phyloP scores from a whole-genome alignment of 805 yeast species.

The Kazachstania kunashirensis region DNA sequence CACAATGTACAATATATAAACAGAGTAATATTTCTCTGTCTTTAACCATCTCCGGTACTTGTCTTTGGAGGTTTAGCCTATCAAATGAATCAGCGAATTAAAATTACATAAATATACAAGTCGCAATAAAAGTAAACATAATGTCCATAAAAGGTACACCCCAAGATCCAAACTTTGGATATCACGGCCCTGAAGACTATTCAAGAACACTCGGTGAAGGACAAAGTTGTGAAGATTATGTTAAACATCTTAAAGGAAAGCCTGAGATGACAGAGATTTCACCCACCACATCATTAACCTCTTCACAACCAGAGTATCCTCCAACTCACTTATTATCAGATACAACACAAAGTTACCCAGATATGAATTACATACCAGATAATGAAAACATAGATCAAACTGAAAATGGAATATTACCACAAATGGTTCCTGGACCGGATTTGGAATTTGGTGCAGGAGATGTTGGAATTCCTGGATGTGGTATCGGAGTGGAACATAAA shows the following conservation, averaged over 20 bases:
- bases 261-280: background rate
- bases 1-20: too few relatives aligned
- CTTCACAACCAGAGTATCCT: conserved; percentile 6
- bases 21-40: too few relatives aligned
- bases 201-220: conserved; percentile 10
- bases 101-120: too few relatives aligned
- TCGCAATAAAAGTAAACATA: background rate
- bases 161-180: conserved; percentile 2
- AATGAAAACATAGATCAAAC: conserved; percentile 3
- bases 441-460: conserved; percentile 3
- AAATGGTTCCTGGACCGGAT: conserved; percentile 3
- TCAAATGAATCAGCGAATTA: too few relatives aligned
- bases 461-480: conserved; percentile 12
- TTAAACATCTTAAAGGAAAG: background rate
- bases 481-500: conserved; percentile 1
- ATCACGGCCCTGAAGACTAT: conserved; percentile 6
- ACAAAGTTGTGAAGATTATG: conserved; percentile 7
- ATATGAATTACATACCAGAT: conserved; percentile 7
- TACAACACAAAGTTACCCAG: conserved; percentile 2
- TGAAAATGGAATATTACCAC: conserved; percentile 6
- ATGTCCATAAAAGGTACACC: conserved; percentile 1
- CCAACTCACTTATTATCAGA: conserved; percentile 7
- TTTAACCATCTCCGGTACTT: too few relatives aligned
- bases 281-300: background rate
- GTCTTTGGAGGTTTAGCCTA: too few relatives aligned